phyloP scores from a whole-genome alignment of 208 protist species.

The Leishmania mexicana region DNA sequence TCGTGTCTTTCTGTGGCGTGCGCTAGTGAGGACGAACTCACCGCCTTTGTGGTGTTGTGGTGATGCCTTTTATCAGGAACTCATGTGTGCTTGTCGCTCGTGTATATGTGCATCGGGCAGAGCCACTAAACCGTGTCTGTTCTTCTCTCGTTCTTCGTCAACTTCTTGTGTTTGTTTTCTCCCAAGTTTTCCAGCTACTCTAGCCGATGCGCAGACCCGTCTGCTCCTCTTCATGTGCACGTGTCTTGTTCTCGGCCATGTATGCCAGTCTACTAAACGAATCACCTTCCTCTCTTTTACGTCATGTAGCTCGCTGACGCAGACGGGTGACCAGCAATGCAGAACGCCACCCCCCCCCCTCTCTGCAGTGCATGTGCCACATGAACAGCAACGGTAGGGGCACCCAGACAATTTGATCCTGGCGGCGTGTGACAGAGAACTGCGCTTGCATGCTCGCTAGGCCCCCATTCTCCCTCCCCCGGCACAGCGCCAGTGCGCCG shows the following conservation, averaged over 20 bases:
- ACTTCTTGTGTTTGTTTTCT: neutral
- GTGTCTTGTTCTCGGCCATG: neutral
- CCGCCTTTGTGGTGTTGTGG: too few relatives aligned
- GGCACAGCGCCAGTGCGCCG: neutral
- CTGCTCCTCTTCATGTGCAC: neutral
- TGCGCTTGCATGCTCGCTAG: neutral
- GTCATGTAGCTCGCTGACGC: neutral
- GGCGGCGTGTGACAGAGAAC: neutral
- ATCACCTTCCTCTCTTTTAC: conserved; percentile 1
- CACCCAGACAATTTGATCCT: neutral
- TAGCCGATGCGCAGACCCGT: neutral
- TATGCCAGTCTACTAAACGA: neutral
- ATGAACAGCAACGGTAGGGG: neutral
- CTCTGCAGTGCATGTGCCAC: neutral
- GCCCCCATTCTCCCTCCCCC: neutral
- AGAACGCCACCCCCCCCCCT: neutral
- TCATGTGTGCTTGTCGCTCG: too few relatives aligned
- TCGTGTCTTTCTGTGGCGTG: neutral
- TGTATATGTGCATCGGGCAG: too few relatives aligned
- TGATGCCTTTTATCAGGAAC: too few relatives aligned
- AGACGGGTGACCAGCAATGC: neutral
- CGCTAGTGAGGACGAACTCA: neutral
- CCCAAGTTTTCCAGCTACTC: neutral
- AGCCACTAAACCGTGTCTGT: too few relatives aligned
- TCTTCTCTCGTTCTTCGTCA: too few relatives aligned